Evolutionary conservation across 208 protist species (phyloP).

Genomic region (Acanthamoeba royreba): DNA sequence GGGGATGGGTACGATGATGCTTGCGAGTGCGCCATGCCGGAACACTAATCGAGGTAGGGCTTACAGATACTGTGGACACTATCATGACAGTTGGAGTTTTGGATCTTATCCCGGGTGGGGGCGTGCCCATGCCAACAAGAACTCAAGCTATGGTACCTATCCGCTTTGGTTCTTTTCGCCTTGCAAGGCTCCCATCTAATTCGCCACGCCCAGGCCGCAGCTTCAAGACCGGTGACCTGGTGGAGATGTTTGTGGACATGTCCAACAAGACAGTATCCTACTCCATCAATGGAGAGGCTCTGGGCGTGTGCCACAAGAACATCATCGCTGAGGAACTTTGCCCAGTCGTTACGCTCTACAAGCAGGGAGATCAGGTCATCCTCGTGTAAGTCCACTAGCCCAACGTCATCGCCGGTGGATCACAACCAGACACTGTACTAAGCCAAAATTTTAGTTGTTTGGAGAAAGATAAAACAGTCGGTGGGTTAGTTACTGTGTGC

Average conservation of each 20-base stretch:
- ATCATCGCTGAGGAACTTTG: neutral
- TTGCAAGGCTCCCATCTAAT: neutral
- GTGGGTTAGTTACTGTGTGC: neutral
- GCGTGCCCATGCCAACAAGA: neutral
- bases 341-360: neutral
- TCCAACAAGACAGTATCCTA: neutral
- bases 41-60: neutral
- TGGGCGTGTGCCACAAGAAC: constrained; percentile 1
- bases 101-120: neutral
- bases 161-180: neutral
- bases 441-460: too few species aligned
- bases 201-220: neutral
- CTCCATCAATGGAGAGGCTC: neutral
- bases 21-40: neutral
- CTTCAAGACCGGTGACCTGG: neutral
- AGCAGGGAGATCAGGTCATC: neutral
- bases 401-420: too few species aligned
- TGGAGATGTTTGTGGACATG: constrained; percentile 2
- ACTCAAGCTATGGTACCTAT: neutral
- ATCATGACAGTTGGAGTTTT: neutral
- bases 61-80: neutral
- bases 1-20: too few species aligned
- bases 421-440: too few species aligned
- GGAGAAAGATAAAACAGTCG: too few species aligned
- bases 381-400: too few species aligned